phyloP scores from a whole-genome alignment of 495 filamentous ascomycete species.

The Xeromyces bisporus region DNA sequence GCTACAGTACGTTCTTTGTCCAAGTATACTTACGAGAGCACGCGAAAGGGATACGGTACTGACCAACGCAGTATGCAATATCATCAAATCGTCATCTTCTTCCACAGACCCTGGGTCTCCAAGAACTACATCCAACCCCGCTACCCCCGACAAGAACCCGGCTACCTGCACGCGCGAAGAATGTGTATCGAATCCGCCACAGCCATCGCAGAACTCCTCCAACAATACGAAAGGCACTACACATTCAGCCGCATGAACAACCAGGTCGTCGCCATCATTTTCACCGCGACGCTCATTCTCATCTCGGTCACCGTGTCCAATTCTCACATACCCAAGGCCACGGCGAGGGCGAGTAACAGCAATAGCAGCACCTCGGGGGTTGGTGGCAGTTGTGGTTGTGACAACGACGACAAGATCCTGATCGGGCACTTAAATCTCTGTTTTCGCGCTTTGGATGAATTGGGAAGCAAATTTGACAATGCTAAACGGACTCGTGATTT shows the following conservation, averaged over 20 bases:
- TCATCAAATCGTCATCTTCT: conserved; percentile 34
- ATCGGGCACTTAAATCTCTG: conserved; percentile 30
- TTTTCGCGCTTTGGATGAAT: conserved; percentile 22
- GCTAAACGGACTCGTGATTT: conserved; percentile 9
- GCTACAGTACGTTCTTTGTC: conserved; percentile 23
- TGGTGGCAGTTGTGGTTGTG: no score
- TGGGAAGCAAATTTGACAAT: conserved; percentile 7
- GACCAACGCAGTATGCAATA: conserved; percentile 36
- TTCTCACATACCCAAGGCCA: conserved; percentile 3
- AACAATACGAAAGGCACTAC: conserved; percentile 32
- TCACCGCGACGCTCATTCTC: conserved; percentile 32
- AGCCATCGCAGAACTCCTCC: conserved; percentile 26
- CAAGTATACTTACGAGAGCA: no score
- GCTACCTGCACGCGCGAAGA: conserved; percentile 28
- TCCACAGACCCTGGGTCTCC: conserved; percentile 34
- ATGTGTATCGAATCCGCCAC: conserved; percentile 33
- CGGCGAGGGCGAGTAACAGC: conserved; percentile 10
- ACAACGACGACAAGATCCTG: conserved; percentile 28
- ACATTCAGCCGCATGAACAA: conserved; percentile 35
- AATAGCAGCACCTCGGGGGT: no score
- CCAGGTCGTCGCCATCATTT: conserved; percentile 33
- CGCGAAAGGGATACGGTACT: no score
- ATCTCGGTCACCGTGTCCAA: conserved; percentile 29
- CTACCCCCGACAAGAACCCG: conserved; percentile 25
- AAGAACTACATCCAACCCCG: conserved; percentile 32